These are phyloP conservation scores for Flaveria sonorensis DNA, from an alignment of 129 eudicot genomes.

Conservation along the genomic window DNA sequence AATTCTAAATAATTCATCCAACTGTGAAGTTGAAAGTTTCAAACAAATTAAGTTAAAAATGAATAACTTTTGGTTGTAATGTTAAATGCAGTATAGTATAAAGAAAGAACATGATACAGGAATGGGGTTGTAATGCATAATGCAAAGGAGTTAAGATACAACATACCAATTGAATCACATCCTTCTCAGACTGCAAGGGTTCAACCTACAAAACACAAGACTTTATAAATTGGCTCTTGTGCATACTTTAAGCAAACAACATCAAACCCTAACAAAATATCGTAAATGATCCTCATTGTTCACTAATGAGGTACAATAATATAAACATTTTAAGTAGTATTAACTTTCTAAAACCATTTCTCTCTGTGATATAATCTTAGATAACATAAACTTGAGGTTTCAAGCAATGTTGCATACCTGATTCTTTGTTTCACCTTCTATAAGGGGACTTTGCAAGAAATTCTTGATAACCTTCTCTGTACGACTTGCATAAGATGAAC, in stretches of 20 bases:
- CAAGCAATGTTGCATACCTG: conserved; percentile 35
- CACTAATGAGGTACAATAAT: too few relatives aligned
- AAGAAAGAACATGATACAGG: neutral
- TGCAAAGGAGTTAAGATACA: neutral
- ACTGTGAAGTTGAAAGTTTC: neutral
- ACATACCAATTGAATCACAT: conserved; percentile 74
- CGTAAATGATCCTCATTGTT: too few relatives aligned
- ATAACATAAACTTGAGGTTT: neutral
- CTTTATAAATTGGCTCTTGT: neutral
- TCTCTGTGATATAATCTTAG: neutral
- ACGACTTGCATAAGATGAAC: conserved; percentile 47
- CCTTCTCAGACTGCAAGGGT: conserved; percentile 54
- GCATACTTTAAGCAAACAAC: conserved; percentile 12
- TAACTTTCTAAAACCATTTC: too few relatives aligned
- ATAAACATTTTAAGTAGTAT: too few relatives aligned
- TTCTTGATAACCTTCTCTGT: conserved; percentile 61
- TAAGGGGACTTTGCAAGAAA: conserved; percentile 61
- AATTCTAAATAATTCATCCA: neutral
- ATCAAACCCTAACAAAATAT: too few relatives aligned
- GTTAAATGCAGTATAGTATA: neutral
- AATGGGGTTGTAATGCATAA: neutral
- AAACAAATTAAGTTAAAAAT: neutral
- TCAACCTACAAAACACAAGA: conserved; percentile 52
- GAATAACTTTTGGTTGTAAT: neutral
- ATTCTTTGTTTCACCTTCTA: conserved; percentile 52